Conservation (phyloP, 2,329 filamentous ascomycete species). For the Rutstroemia sydowiana region DNA sequence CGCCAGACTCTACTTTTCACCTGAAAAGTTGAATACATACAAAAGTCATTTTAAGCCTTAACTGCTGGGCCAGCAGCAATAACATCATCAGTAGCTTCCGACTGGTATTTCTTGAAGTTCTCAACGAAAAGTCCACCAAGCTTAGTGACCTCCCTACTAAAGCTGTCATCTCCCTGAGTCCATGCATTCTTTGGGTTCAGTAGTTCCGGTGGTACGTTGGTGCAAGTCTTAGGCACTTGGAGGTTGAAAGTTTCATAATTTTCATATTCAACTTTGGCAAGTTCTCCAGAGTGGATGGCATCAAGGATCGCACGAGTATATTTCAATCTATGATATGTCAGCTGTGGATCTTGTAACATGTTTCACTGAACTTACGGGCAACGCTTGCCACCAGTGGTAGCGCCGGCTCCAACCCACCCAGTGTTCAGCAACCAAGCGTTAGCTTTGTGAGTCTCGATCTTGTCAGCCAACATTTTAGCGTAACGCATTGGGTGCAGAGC, state of each 20-base stretch:
- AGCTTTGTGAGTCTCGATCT: slow-evolving; percentile 91
- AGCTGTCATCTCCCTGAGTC: slow-evolving; percentile 74
- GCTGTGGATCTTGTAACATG: background rate
- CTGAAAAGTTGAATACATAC: background rate
- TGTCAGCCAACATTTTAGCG: slow-evolving; percentile 95
- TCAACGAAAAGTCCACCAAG: slow-evolving; percentile 84
- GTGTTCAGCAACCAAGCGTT: slow-evolving; percentile 99
- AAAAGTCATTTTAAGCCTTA: slow-evolving; percentile 13
- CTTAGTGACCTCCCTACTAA: slow-evolving; percentile 83
- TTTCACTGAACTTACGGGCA: slow-evolving; percentile 53
- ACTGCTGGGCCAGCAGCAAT: slow-evolving; percentile 54
- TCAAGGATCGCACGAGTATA: slow-evolving; percentile 98
- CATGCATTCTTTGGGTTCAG: slow-evolving; percentile 93
- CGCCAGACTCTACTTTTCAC: slow-evolving; percentile 4
- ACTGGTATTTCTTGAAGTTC: slow-evolving; percentile 95
- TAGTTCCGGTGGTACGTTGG: slow-evolving; percentile 80
- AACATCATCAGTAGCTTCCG: slow-evolving; percentile 73
- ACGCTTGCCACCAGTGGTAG: slow-evolving; percentile 85
- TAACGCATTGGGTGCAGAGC: slow-evolving; percentile 99
- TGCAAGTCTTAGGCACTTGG: slow-evolving; percentile 85
- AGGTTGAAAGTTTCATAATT: slow-evolving; percentile 96
- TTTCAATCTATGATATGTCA: slow-evolving; percentile 52
- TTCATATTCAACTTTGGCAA: slow-evolving; percentile 89
- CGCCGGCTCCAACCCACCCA: slow-evolving; percentile 90
- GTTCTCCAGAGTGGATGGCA: slow-evolving; percentile 93